Percentiles rank a stretch among this genome's conserved stretches.
Evolutionary conservation across 352 stramenopile genomes (phyloP).

Genomic region (Pythium guiyangense): DNA sequence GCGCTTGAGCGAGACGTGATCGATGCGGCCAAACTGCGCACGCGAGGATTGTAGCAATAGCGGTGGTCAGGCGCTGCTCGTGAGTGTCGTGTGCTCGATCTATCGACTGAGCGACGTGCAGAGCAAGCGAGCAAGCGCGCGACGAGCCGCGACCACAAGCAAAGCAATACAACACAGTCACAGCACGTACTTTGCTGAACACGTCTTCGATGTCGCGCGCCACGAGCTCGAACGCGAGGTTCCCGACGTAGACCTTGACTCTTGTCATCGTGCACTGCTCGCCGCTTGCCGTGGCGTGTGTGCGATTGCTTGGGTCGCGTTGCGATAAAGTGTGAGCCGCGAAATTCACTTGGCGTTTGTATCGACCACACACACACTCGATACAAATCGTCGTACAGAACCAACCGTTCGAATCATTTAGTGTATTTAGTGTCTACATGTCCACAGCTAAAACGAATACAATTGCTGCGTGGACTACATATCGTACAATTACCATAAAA

Average conservation of each 20-base stretch:
- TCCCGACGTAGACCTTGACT: conserved; percentile 66
- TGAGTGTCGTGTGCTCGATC: background rate
- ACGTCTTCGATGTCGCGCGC: conserved; percentile 38
- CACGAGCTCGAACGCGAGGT: conserved; percentile 49
- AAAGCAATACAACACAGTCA: background rate
- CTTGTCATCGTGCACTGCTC: conserved; percentile 19
- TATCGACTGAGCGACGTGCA: background rate
- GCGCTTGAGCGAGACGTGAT: conserved; percentile 48
- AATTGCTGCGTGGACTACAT: too few species aligned
- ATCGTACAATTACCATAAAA: too few species aligned
- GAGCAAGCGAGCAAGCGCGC: too few species aligned
- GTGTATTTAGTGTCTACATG: too few species aligned
- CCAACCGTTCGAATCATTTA: too few species aligned
- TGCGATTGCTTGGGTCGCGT: background rate
- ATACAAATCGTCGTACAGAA: too few species aligned
- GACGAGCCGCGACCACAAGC: too few species aligned
- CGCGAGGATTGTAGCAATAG: background rate
- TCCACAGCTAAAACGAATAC: too few species aligned
- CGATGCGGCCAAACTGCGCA: conserved; percentile 42
- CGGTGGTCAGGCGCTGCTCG: background rate
- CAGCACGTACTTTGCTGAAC: conserved; percentile 31
- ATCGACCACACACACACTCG: too few species aligned
- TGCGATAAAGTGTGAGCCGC: conserved; percentile 1
- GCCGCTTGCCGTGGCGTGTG: background rate
- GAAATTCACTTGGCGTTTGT: background rate